Evolutionary conservation across 345 rosid species (phyloP).

Genomic region (Eucalyptus curtisii): DNA sequence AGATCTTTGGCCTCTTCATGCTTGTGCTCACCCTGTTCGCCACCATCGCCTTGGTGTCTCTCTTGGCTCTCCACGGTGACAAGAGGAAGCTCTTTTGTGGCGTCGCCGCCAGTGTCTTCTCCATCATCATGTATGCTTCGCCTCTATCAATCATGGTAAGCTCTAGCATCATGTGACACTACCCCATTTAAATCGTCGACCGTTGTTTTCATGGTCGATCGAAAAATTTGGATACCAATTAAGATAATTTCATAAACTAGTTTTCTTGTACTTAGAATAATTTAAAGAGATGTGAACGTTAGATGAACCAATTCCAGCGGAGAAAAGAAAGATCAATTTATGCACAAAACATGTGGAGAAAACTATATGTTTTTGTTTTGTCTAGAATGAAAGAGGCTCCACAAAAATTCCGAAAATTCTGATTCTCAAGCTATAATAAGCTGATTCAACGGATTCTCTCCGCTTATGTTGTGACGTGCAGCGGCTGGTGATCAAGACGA

Average conservation of each 20-base stretch:
- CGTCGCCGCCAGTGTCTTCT: conserved; percentile 64
- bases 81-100: conserved; percentile 72
- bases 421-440: not conserved
- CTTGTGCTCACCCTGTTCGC: conserved; percentile 46
- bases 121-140: conserved; percentile 89
- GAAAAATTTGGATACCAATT: not conserved
- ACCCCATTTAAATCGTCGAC: not conserved
- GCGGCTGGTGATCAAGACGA: conserved; percentile 74
- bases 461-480: conserved; percentile 1
- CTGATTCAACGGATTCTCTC: not conserved
- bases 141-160: conserved; percentile 90
- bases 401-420: not conserved
- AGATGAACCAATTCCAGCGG: not conserved
- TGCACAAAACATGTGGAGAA: too few species aligned
- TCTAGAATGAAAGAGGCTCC: not conserved
- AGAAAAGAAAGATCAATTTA: not conserved
- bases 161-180: not conserved
- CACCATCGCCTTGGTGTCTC: conserved; percentile 42
- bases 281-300: too few species aligned
- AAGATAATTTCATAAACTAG: too few species aligned
- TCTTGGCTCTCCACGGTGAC: conserved; percentile 53
- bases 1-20: conserved; percentile 43
- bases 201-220: not conserved
- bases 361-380: not conserved
- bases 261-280: too few species aligned